These are phyloP conservation scores for Penicillium simplicissimum DNA, from an alignment of 495 filamentous ascomycete species.

Conservation along the genomic window DNA sequence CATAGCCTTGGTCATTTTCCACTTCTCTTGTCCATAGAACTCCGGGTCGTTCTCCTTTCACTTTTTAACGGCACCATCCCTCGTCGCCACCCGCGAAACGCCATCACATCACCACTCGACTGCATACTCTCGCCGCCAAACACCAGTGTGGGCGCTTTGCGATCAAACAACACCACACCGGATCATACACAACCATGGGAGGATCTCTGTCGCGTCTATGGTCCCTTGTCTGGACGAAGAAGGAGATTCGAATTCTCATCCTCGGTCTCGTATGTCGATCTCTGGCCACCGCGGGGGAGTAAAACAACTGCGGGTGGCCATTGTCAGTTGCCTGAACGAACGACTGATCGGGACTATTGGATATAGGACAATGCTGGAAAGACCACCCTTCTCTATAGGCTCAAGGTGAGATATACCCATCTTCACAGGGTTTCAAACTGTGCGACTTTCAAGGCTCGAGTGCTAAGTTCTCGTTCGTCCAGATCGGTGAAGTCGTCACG, in stretches of 20 bases:
- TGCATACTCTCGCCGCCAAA: slow-evolving; percentile 9
- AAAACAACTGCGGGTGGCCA: not conserved
- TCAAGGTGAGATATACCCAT: slow-evolving; percentile 66
- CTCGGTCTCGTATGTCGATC: slow-evolving; percentile 76
- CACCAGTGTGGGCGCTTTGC: not conserved
- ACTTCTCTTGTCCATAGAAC: slow-evolving; percentile 13
- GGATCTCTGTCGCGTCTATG: slow-evolving; percentile 73
- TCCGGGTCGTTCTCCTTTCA: not conserved
- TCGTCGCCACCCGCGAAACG: slow-evolving; percentile 3
- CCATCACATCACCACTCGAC: not conserved
- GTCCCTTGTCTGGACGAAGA: slow-evolving; percentile 84
- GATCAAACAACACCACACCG: slow-evolving; percentile 6
- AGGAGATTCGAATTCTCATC: slow-evolving; percentile 96
- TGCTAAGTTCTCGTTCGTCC: slow-evolving; percentile 27
- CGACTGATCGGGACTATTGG: slow-evolving; percentile 24
- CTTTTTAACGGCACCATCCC: not conserved
- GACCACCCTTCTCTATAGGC: slow-evolving; percentile 91
- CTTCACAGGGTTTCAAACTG: not conserved
- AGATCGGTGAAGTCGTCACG: slow-evolving; percentile 98
- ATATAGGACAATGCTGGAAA: slow-evolving; percentile 95
- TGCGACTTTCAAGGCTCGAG: not conserved
- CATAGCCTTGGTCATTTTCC: slow-evolving; percentile 4
- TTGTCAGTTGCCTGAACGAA: not conserved
- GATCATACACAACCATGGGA: slow-evolving; percentile 62
- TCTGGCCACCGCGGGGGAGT: slow-evolving; percentile 4